phyloP scores from a whole-genome alignment of 768 basidiomycete species.

The Terana coerulea region DNA sequence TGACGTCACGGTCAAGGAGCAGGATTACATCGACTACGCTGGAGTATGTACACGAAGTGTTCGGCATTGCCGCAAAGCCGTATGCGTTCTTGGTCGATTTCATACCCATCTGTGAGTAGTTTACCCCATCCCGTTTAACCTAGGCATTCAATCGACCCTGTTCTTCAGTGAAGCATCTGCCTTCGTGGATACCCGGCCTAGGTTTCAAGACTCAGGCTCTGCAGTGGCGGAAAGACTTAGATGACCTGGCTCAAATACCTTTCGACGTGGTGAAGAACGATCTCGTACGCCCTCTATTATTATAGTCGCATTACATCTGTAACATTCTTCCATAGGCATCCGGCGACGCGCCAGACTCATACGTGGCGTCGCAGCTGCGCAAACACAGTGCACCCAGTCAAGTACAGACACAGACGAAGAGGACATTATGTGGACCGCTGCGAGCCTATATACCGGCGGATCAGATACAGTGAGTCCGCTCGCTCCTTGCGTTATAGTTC shows the following conservation, averaged over 20 bases:
- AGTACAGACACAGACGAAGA: constrained; percentile 3
- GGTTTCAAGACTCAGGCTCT: constrained; percentile 14
- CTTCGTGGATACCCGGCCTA: constrained; percentile 12
- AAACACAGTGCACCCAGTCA: constrained; percentile 6
- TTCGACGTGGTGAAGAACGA: constrained; percentile 8
- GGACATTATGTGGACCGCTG: constrained; percentile 12
- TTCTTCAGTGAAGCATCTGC: constrained; percentile 1
- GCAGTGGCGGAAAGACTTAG: constrained; percentile 12
- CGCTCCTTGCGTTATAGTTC: not conserved
- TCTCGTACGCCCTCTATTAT: not conserved
- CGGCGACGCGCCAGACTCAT: constrained; percentile 14
- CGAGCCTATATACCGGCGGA: constrained; percentile 11
- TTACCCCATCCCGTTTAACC: not conserved
- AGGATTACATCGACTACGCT: too few relatives aligned
- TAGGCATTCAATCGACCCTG: not conserved
- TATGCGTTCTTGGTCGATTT: too few relatives aligned
- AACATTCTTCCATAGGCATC: not conserved
- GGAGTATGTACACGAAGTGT: too few relatives aligned
- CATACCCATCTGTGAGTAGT: not conserved
- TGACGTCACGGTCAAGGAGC: too few relatives aligned
- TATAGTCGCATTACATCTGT: not conserved
- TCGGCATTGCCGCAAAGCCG: too few relatives aligned
- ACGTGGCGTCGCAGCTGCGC: constrained; percentile 12
- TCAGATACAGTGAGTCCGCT: constrained; percentile 12
- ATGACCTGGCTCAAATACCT: constrained; percentile 5